Evolutionary conservation across 169 alveolate genomes (phyloP).

Genomic region (Cryptosporidium sp.): DNA sequence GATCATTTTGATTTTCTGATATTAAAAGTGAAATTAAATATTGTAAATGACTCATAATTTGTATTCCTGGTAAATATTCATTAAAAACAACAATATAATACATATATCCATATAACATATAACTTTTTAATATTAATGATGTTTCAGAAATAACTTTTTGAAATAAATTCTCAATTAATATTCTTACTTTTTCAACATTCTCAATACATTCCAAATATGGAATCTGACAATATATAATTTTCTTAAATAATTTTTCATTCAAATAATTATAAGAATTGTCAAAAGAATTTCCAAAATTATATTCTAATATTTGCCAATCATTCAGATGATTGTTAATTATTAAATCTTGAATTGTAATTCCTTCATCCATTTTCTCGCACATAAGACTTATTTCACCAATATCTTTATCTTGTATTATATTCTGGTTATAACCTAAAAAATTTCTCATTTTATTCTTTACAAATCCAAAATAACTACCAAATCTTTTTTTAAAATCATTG

Average conservation of each 20-base stretch:
- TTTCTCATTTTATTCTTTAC: not conserved
- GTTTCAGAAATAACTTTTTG: constrained; percentile 59
- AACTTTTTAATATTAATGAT: constrained; percentile 7
- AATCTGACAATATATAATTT: not conserved
- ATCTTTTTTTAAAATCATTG: not conserved
- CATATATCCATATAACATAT: constrained; percentile 52
- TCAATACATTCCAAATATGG: constrained; percentile 72
- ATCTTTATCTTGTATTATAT: not conserved
- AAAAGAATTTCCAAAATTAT: not conserved
- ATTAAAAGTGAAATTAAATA: constrained; percentile 1
- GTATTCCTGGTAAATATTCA: constrained; percentile 44
- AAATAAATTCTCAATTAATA: constrained; percentile 14
- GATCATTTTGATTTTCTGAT: constrained; percentile 19
- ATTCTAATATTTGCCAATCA: constrained; percentile 38
- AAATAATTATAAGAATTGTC: not conserved
- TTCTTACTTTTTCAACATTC: constrained; percentile 31
- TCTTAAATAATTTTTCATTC: constrained; percentile 25
- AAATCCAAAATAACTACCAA: not conserved
- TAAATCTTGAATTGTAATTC: not conserved
- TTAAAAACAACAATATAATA: constrained; percentile 29
- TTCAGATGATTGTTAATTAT: not conserved
- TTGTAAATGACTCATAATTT: constrained; percentile 36
- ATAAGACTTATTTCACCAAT: not conserved
- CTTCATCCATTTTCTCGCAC: not conserved
- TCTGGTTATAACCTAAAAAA: not conserved